These are phyloP conservation scores for Didymella lethalis DNA, from an alignment of 2,329 filamentous ascomycete genomes.

Conservation along the genomic window DNA sequence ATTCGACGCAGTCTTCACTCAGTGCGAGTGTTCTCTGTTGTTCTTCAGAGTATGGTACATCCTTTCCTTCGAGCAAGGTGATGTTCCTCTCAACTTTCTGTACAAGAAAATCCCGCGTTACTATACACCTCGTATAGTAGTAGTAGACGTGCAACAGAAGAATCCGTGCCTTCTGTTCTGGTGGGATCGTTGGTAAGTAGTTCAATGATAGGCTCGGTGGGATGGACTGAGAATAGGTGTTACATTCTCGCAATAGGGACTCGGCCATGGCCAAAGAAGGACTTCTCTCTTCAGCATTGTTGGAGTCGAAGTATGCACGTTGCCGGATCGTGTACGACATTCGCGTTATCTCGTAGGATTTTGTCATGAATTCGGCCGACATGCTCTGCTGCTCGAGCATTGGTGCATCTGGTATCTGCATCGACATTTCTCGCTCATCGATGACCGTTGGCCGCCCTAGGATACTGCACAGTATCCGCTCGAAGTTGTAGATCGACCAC, in stretches of 20 bases:
- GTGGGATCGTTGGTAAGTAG: slow-evolving; percentile 15
- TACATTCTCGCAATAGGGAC: slow-evolving; percentile 32
- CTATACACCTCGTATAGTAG: slow-evolving; percentile 35
- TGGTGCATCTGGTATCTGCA: slow-evolving; percentile 30
- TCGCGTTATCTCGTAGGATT: slow-evolving; percentile 22
- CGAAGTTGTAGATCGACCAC: slow-evolving; percentile 40
- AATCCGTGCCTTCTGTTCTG: slow-evolving; percentile 26
- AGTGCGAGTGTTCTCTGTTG: slow-evolving; percentile 26
- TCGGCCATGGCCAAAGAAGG: slow-evolving; percentile 32
- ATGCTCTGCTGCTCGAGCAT: slow-evolving; percentile 31
- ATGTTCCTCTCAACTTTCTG: slow-evolving; percentile 37
- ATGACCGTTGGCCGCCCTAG: slow-evolving; percentile 38
- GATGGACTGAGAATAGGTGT: slow-evolving; percentile 26
- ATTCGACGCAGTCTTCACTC: slow-evolving; percentile 41
- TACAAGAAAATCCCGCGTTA: slow-evolving; percentile 36
- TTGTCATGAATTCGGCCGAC: slow-evolving; percentile 26
- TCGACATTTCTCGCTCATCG: slow-evolving; percentile 36
- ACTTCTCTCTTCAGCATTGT: slow-evolving; percentile 29
- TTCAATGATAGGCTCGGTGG: slow-evolving; percentile 24
- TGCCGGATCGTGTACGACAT: slow-evolving; percentile 35
- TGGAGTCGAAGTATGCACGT: slow-evolving; percentile 35
- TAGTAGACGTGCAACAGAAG: slow-evolving; percentile 36
- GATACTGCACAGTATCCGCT: slow-evolving; percentile 37
- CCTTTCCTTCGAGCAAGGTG: slow-evolving; percentile 24
- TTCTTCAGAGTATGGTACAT: slow-evolving; percentile 20